phyloP scores from a whole-genome alignment of 495 filamentous ascomycete genomes.

The Aspergillus olivimuriae region DNA sequence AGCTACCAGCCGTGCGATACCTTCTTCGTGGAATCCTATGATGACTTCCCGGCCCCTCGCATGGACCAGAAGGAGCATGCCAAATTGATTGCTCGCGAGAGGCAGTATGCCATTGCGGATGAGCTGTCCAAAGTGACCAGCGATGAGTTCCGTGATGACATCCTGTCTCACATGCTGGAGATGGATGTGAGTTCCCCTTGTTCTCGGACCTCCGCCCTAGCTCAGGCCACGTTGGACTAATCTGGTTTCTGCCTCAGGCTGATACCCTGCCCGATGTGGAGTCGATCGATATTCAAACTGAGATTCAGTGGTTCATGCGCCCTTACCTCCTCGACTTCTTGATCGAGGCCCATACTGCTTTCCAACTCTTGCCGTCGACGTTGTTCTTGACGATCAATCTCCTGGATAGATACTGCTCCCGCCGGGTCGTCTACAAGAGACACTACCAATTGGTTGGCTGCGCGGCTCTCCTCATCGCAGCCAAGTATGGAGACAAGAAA shows the following conservation, averaged over 20 bases:
- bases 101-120: conserved; percentile 77
- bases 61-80: conserved; percentile 57
- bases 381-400: conserved; percentile 95
- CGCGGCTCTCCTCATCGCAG: conserved; percentile 89
- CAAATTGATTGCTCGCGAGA: conserved; percentile 65
- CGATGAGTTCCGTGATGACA: conserved; percentile 88
- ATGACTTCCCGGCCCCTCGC: conserved; percentile 42
- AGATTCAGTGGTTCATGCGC: conserved; percentile 99
- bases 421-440: conserved; percentile 97
- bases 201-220: background rate
- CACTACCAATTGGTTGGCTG: conserved; percentile 98
- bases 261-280: conserved; percentile 92
- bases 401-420: conserved; percentile 94
- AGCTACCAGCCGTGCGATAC: conserved; percentile 59
- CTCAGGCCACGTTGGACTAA: conserved; percentile 16
- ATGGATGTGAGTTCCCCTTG: conserved; percentile 74
- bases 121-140: conserved; percentile 74
- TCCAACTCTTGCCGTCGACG: conserved; percentile 88
- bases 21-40: conserved; percentile 84
- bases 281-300: conserved; percentile 96
- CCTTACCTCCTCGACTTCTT: conserved; percentile 98
- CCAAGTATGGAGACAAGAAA: conserved; percentile 98
- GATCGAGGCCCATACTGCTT: conserved; percentile 92
- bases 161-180: conserved; percentile 84
- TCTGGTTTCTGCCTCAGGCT: conserved; percentile 47